phyloP scores from a whole-genome alignment of 495 filamentous ascomycete species.

The Xylaria sp. region DNA sequence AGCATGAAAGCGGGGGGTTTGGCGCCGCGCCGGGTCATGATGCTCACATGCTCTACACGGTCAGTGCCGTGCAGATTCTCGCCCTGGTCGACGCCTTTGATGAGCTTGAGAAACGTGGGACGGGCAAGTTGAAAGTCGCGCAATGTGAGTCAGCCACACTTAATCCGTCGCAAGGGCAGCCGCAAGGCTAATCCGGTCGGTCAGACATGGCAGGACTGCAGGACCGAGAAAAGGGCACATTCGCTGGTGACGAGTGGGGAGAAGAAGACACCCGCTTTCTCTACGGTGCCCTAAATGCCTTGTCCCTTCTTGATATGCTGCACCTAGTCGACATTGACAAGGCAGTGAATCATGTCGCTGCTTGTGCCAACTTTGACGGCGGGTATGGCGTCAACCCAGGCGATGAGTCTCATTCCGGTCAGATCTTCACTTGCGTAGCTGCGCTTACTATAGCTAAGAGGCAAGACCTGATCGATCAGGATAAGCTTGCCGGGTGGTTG shows the following conservation, averaged over 20 bases:
- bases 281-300: constrained; percentile 83
- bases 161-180: background rate
- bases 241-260: constrained; percentile 94
- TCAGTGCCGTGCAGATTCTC: constrained; percentile 91
- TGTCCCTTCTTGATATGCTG: constrained; percentile 79
- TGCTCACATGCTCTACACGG: constrained; percentile 92
- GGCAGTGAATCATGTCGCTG: constrained; percentile 76
- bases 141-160: constrained; percentile 62
- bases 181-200: background rate
- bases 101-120: constrained; percentile 74
- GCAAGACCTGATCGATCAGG: constrained; percentile 82
- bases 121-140: constrained; percentile 74
- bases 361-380: constrained; percentile 91
- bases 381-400: constrained; percentile 89
- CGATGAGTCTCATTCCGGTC: constrained; percentile 90
- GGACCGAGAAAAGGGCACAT: constrained; percentile 79
- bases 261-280: constrained; percentile 95
- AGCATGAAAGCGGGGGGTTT: constrained; percentile 87
- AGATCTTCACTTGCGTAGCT: constrained; percentile 94
- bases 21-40: constrained; percentile 94
- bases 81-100: constrained; percentile 83
- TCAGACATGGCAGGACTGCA: constrained; percentile 84
- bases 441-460: constrained; percentile 82
- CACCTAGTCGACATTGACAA: constrained; percentile 76
- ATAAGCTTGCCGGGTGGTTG: constrained; percentile 86